Conservation (phyloP, 768 basidiomycete species). For the Holtermanniella nyarrowii region DNA sequence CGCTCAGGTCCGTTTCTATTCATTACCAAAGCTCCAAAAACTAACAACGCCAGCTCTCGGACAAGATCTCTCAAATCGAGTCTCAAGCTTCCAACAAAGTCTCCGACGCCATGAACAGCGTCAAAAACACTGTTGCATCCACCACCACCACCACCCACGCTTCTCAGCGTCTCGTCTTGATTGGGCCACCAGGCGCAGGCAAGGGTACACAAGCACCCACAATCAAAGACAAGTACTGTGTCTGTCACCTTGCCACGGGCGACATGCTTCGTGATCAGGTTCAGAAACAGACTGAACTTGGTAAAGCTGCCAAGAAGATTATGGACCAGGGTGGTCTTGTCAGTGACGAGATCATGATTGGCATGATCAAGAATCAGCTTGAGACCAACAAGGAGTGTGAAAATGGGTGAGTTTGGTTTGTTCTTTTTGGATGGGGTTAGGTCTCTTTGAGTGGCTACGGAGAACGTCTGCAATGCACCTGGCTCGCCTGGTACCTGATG, state of each 20-base stretch:
- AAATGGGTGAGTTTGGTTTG: constrained; percentile 72
- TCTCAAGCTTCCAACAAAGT: constrained; percentile 43
- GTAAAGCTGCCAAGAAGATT: constrained; percentile 87
- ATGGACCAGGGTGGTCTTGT: constrained; percentile 97
- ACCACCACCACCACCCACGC: constrained; percentile 41
- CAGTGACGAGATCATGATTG: constrained; percentile 90
- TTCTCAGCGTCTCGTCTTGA: constrained; percentile 74
- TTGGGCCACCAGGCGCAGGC: constrained; percentile 95
- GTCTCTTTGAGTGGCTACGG: no score
- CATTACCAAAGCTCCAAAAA: not conserved
- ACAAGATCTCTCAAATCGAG: constrained; percentile 77
- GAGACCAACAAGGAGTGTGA: constrained; percentile 85
- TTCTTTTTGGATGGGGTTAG: not conserved
- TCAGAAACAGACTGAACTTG: constrained; percentile 70
- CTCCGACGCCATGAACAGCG: constrained; percentile 23
- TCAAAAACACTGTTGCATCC: constrained; percentile 42
- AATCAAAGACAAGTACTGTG: constrained; percentile 83
- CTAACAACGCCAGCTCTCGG: constrained; percentile 49
- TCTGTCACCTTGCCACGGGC: constrained; percentile 96
- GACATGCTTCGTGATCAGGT: constrained; percentile 98
- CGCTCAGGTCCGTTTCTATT: constrained; percentile 46
- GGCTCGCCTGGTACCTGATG: no score
- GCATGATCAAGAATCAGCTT: constrained; percentile 92
- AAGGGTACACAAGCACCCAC: constrained; percentile 97
- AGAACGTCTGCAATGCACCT: no score